Evolutionary conservation across 345 rosid species (phyloP), one percentile per base, ranked within the genome.

Genomic region (Euclidium syriacum): DNA sequence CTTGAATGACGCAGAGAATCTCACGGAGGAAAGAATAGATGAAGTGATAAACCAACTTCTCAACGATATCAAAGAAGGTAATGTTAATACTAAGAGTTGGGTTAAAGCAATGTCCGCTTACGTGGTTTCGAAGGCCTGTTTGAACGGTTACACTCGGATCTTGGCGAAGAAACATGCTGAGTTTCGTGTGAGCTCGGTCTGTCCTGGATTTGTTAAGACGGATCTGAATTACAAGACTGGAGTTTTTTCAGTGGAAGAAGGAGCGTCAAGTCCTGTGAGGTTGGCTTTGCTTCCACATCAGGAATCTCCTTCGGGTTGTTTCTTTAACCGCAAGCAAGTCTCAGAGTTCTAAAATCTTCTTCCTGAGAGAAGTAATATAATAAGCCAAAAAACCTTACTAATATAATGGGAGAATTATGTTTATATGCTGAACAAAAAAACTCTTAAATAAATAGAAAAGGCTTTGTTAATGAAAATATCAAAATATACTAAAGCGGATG

Each of bases 151-250:
- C 78, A 77, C 81, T 12, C 72, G 83, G 72, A 58, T 79, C 57
- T 19, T 79, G 41, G 77, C 86, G 4, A 79, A 75, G 54, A 74
- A 66, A 57, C 58, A 76, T 47, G 66, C 80, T 0, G 43, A 43
- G n/a, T 41, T 76, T 20, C 23, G 69, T 8, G 61, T 77, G 48
- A 79, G 79, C 50, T 29, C 75, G 10, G 83, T 78, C 19, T 84
- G 83, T 62, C 86, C 83, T 20, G 85, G 83, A 52, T 68, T 42
- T 70, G 84, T 76, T 39, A 79, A 77, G 52, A 80, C 79, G 1
- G 83, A 84, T 33, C 14, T 70, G 0, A 84, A 24, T 61, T 44
- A 10, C 38, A 74, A 64, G 19, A 62, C 51, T 2, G 90, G 84
- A 14, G 10, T 23, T 3, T 55, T 70, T 26, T 46, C 73, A 16